Base-by-base conservation (phyloP, 129 eudicot genomes). In the Artemisia annua region DNA sequence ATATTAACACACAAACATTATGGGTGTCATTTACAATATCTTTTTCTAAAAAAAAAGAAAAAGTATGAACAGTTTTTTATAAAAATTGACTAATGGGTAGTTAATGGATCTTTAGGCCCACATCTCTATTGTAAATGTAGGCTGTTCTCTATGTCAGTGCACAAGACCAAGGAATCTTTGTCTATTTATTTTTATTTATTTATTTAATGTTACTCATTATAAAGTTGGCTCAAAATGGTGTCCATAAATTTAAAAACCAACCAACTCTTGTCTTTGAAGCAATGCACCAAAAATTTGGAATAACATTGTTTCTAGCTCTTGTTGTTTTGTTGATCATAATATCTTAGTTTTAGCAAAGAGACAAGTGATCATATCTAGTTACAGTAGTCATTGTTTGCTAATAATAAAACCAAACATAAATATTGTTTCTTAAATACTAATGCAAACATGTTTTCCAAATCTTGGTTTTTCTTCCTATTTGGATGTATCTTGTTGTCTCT, bases 211-310 rank as follows among this genome's bases (percentile, higher is more conserved):
- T 64, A 20, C n/a, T n/a, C n/a, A 63, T 35, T 51, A 22, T 50
- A 71, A 71, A 57, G 4, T 18, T 39, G 66, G 18, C 66, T 39
- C 64, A 39, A 50, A 51, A 5, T 51, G 15, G 16, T 51, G 15
- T 51, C 56, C 56, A 3, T 16, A 51, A 26, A 18, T 67, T 76
- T 67, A 3, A 26, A 26, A 26, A 76, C 63, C 18, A 20, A 69
- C 75, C 62, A 64, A 71, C 51, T 67, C 70, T 68, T 78, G 82
- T 78, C 75, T 78, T 78, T 43, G 30, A 78, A 55, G 59, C 20
- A 43, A 12, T 43, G 67, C 48, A 52, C 86, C 95, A 93, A 89
- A 93, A 80, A 6, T n/a, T 73, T 61, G 78, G 98, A 85, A 89
- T 87, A 85, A 81, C 79, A 62, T 26, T 78, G 76, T 70, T 70